A percentile compares a stretch with the other conserved stretches of the same genome.
phyloP scores from a whole-genome alignment of 179 eudicot genomes.

The Spinacia oleracea region DNA sequence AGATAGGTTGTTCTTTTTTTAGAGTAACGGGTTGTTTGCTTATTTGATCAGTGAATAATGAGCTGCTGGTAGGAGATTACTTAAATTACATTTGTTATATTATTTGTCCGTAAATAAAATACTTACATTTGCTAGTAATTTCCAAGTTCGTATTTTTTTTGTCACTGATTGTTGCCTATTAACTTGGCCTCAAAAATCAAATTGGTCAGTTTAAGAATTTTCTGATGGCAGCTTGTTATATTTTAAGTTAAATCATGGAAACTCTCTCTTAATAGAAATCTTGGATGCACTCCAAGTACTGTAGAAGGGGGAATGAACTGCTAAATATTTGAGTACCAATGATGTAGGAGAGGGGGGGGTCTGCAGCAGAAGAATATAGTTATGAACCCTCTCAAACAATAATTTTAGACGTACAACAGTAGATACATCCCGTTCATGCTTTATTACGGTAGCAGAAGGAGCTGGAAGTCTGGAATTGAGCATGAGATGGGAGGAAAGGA shows the following conservation, averaged over 20 bases:
- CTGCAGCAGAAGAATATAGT: no score
- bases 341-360: no score
- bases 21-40: no score
- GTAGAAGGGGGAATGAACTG: no score
- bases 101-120: background rate
- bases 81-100: background rate
- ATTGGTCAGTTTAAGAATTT: background rate
- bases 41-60: no score
- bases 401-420: no score
- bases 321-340: no score
- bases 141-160: background rate
- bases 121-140: background rate
- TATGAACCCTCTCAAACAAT: no score
- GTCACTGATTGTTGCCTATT: background rate
- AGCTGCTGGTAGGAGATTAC: background rate
- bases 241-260: background rate
- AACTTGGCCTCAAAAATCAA: background rate
- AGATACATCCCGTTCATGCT: no score
- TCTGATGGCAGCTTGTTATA: background rate
- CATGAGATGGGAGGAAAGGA: background rate
- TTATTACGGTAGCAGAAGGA: no score
- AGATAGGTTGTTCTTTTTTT: no score
- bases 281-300: background rate
- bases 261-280: background rate
- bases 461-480: no score